These are phyloP conservation scores for Quercus alba DNA, from an alignment of 306 rosid genomes.

Conservation along the genomic window DNA sequence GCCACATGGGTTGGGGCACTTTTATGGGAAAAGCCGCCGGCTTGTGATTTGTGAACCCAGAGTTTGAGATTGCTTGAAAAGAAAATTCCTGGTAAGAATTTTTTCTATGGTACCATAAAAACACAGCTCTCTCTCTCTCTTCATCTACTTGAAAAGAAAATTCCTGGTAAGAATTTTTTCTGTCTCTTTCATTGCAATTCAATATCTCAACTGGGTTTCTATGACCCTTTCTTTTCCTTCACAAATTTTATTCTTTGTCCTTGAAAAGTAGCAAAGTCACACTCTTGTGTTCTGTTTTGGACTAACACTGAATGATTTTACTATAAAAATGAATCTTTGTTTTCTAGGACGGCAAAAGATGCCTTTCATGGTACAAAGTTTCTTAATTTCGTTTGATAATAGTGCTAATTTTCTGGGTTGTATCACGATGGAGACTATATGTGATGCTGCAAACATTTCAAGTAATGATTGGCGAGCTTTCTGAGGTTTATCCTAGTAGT, in stretches of 20 bases:
- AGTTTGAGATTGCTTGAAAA: not conserved
- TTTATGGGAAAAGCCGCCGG: too few relatives aligned
- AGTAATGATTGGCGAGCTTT: not conserved
- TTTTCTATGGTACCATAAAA: not conserved
- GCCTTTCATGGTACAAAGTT: not conserved
- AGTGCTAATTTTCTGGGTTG: not conserved
- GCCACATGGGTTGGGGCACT: too few relatives aligned
- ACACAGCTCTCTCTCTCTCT: not conserved
- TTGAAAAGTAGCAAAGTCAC: not conserved
- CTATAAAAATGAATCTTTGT: not conserved
- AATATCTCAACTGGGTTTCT: not conserved
- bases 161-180: not conserved
- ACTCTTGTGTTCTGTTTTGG: not conserved
- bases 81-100: not conserved
- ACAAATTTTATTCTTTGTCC: not conserved
- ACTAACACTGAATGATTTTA: not conserved
- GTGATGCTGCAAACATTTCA: not conserved
- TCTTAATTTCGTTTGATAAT: not conserved
- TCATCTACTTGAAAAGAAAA: not conserved
- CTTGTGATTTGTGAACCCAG: not conserved
- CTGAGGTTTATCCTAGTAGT: not conserved
- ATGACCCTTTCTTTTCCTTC: not conserved
- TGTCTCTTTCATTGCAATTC: not conserved
- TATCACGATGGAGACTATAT: not conserved
- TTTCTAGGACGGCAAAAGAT: not conserved